Evolutionary conservation across 176 grass and related monocot species (phyloP).

Genomic region (Bromus sterilis): DNA sequence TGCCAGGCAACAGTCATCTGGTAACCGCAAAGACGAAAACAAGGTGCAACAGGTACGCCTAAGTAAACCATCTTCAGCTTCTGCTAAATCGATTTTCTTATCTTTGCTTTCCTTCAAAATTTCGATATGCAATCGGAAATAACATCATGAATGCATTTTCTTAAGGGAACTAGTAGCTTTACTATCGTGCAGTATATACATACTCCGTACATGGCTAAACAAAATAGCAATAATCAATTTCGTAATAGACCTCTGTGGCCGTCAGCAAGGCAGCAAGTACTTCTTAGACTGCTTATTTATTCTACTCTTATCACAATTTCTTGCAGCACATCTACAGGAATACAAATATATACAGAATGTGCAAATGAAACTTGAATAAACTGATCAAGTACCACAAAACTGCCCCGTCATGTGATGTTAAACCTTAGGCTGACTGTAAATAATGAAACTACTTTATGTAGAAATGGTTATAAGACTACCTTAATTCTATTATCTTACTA

Average conservation of each 20-base stretch:
- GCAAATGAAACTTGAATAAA: not conserved
- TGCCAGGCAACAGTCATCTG: constrained; percentile 10
- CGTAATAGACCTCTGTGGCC: not conserved
- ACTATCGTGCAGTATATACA: not conserved
- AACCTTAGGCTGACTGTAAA: not conserved
- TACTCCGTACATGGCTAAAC: not conserved
- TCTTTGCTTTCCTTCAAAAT: not conserved
- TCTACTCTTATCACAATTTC: not conserved
- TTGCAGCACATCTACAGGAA: not conserved
- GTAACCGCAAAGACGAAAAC: not conserved
- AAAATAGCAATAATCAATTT: not conserved
- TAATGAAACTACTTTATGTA: not conserved
- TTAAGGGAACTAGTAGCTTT: not conserved
- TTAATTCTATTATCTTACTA: not conserved
- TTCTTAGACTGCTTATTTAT: not conserved
- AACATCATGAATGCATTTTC: not conserved
- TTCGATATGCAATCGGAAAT: not conserved
- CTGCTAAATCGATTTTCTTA: not conserved
- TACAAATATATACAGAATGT: not conserved
- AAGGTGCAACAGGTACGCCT: constrained; percentile 33
- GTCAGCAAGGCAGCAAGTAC: not conserved
- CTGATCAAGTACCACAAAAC: not conserved
- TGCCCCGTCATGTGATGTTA: not conserved
- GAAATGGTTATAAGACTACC: not conserved
- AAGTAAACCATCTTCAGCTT: not conserved